Evolutionary conservation across 306 rosid species (phyloP).

Genomic region (Cercis canadensis): DNA sequence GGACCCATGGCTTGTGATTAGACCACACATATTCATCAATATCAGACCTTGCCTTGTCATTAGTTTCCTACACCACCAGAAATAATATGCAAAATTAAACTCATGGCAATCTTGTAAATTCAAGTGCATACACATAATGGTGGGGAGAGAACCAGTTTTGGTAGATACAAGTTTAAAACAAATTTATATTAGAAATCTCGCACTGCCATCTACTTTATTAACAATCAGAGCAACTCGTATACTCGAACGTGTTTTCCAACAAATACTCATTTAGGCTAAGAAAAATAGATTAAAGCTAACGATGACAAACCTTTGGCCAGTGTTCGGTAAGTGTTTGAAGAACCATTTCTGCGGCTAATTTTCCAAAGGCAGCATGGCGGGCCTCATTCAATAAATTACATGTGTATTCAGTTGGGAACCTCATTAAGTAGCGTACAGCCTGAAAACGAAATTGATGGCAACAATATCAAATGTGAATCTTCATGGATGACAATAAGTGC

Average conservation of each 20-base stretch:
- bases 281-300: constrained; percentile 1
- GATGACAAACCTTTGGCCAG: constrained; percentile 70
- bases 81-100: not conserved
- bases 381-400: constrained; percentile 80
- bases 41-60: constrained; percentile 43
- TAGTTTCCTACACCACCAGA: constrained; percentile 44
- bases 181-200: too few relatives aligned
- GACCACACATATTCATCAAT: constrained; percentile 91
- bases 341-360: constrained; percentile 79
- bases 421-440: constrained; percentile 92
- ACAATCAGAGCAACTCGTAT: too few relatives aligned
- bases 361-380: constrained; percentile 83
- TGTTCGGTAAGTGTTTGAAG: constrained; percentile 50
- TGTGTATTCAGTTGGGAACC: constrained; percentile 83
- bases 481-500: not conserved
- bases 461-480: constrained; percentile 12
- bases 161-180: not conserved
- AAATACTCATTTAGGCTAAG: too few relatives aligned
- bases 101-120: not conserved
- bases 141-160: not conserved
- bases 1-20: constrained; percentile 86
- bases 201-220: too few relatives aligned
- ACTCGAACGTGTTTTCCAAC: too few relatives aligned
- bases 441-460: constrained; percentile 37
- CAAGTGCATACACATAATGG: not conserved